Base-by-base conservation (phyloP, 1,284 basidiomycete genomes). In the Malassezia furfur region DNA sequence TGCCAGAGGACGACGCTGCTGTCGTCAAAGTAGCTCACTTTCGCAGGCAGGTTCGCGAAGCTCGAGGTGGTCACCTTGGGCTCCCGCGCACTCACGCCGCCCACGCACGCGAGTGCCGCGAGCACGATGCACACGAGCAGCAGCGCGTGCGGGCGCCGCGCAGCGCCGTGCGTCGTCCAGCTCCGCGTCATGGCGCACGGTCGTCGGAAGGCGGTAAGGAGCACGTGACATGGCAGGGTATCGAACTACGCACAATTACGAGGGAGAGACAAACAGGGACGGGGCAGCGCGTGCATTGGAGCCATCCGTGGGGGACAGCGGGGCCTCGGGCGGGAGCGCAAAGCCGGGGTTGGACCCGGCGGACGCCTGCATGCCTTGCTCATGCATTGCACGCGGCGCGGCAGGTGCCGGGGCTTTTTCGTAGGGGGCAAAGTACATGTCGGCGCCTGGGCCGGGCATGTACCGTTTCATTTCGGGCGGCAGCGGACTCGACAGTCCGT, bases 1-100 rank as follows among this genome's bases (percentile, higher is more conserved):
- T 91, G 87, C 70, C 88, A 90, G 50, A 96, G 78, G 10, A 85
- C 85, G 55, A 81, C 88, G 38, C 84, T 76, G 6, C 87, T 85
- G 77, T 94, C 91, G 63, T 93, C 87, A 77, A 96, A 93, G 80
- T 91, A 96, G 79, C 87, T 86, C 50, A 96, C 76, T 63, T 82
- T 80, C n/a, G 81, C 80, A 84, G 94, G 76, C 1, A 88, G 77
- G 74, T 87, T 86, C 35, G 77, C 71, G 54, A 82, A 78, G 22
- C 77, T 65, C 6, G 76, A 78, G n/a, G 78, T 62, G 6, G 70
- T 60, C 4, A 79, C 76, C 25, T 68, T 63, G 37, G 80, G 79
- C 7, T 52, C 43, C 7, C 36, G 30, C 41, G 41, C 25, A 3
- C 32, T 2, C 10, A 15, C 19, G 12, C 12, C 6, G 9, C 7